Base-by-base conservation (phyloP, 257 asterid species). In the Mentha longifolia region DNA sequence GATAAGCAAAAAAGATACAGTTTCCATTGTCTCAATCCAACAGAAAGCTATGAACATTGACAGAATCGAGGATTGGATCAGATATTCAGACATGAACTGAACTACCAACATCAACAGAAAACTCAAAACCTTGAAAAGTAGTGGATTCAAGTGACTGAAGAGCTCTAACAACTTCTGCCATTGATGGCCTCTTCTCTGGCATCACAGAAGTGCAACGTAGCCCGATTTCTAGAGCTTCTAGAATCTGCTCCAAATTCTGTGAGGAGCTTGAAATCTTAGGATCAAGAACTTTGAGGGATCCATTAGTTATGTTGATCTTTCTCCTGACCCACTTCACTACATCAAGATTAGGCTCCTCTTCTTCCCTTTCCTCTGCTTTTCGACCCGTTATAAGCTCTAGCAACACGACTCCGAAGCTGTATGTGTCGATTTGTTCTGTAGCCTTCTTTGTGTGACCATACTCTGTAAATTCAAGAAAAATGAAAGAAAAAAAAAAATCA, bases 251-350 rank as follows among this genome's bases (percentile, higher is more conserved):
- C 54, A 65, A 5, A 28, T 43, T 42, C 31, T 74, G 84, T 77
- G 75, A 82, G 28, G 83, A 75, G 56, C 64, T 76, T 13, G 86
- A 82, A 46, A 89, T 84, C 78, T 71, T 85, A 0, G 86, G 85
- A 76, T 92, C 97, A 13, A 92, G 85, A 83, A 88, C 88, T 73
- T 77, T 83, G 47, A 68, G 10, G 46, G 85, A 78, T 35, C 96
- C 98, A 68, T 86, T 72, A 7, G 81, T 80, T 50, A 89, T 88
- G 86, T 89, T 88, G 42, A 92, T 79, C 78, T 92, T 92, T 78
- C 97, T 88, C 56, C 98, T 80, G 37, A 92, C 98, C 94, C 89
- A 92, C 74, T 81, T 84, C 52, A 92, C 95, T 14, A 92, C 89
- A 69, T 92, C 89, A 37, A 83, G 64, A 17, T 79, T 73, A 61